Evolutionary conservation across 768 basidiomycete genomes (phyloP).

Genomic region (Tephrocybe sp.): DNA sequence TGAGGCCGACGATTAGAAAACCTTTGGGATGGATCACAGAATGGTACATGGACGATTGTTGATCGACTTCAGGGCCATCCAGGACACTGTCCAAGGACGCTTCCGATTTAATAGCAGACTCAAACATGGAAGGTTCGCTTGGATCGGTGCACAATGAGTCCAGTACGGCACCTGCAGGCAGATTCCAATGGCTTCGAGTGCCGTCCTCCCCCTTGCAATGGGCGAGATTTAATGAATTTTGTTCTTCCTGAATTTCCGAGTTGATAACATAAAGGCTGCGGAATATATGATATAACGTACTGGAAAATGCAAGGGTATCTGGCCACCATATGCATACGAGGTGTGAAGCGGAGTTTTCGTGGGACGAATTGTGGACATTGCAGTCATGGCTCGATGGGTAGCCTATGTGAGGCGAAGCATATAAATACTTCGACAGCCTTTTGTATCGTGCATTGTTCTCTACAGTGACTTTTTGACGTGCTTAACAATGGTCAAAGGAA

Average conservation of each 20-base stretch:
- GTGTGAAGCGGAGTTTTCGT: background rate
- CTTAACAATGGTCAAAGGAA: background rate
- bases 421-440: slow-evolving; percentile 2
- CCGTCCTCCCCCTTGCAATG: too few species aligned
- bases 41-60: background rate
- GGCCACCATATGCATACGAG: background rate
- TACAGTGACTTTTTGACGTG: background rate
- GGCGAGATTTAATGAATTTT: too few species aligned
- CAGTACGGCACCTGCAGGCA: background rate
- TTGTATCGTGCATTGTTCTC: slow-evolving; percentile 4
- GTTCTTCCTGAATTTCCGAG: too few species aligned
- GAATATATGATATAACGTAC: background rate
- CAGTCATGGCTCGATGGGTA: slow-evolving; percentile 5
- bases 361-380: background rate
- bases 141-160: background rate
- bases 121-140: background rate
- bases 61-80: background rate
- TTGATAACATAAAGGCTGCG: too few species aligned
- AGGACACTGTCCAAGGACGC: background rate
- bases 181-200: background rate
- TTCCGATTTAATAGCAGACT: background rate
- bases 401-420: background rate
- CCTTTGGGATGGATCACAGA: background rate
- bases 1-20: background rate
- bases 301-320: too few species aligned